Evolutionary conservation across 345 rosid genomes (phyloP).

Genomic region (Linum trigynum): DNA sequence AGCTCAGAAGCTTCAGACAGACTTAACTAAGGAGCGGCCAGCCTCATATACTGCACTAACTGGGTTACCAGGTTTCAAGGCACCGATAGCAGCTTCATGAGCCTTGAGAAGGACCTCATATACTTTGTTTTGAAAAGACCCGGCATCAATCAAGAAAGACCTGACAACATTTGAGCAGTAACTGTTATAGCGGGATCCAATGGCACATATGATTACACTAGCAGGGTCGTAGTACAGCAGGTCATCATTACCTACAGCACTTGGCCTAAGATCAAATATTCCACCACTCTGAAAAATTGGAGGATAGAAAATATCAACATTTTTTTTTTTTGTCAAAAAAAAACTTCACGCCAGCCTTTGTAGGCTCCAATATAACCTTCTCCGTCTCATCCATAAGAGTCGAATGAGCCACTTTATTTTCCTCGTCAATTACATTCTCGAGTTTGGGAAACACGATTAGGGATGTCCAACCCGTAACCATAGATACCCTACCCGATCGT

Average conservation of each 20-base stretch:
- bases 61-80: constrained; percentile 62
- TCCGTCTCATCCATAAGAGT: constrained; percentile 78
- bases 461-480: too few relatives aligned
- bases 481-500: too few relatives aligned
- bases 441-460: constrained; percentile 90
- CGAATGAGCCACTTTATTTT: constrained; percentile 75
- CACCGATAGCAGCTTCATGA: constrained; percentile 77
- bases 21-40: constrained; percentile 68
- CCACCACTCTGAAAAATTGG: constrained; percentile 96
- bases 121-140: constrained; percentile 68
- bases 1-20: constrained; percentile 76
- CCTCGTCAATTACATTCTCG: constrained; percentile 85
- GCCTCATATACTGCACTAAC: constrained; percentile 61
- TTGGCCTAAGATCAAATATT: constrained; percentile 81
- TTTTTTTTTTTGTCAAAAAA: constrained; percentile 77
- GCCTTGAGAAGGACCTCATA: constrained; percentile 84
- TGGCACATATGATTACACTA: constrained; percentile 76
- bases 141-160: constrained; percentile 77
- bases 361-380: constrained; percentile 76
- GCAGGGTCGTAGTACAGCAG: constrained; percentile 71
- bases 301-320: constrained; percentile 91
- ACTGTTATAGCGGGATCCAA: constrained; percentile 80
- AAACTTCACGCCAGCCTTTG: constrained; percentile 71
- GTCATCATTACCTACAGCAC: constrained; percentile 84
- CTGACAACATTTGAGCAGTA: constrained; percentile 90